Evolutionary conservation across 768 basidiomycete species (phyloP), one percentile per base, ranked within the genome.

Genomic region (Polyporus arcularius): DNA sequence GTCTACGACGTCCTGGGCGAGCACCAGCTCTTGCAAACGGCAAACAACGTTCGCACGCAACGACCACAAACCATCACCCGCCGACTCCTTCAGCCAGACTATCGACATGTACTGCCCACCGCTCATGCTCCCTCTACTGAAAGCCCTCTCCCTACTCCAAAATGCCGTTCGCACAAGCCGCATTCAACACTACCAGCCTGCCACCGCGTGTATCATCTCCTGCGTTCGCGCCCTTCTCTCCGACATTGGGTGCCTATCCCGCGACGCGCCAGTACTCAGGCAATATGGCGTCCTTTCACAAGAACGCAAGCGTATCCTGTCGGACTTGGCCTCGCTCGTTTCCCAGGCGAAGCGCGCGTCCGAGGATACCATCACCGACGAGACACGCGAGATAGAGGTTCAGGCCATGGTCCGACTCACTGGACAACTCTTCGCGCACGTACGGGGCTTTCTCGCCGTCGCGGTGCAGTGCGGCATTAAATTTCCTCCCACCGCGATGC

Each of bases 181-280:
- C 48, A 75, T 85, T 30, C 76, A 87, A 2, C 96, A 98, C 74
- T 96, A 94, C 68, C 93, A 95, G 69, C 95, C 96, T 6, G 90
- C 94, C 3, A 93, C 96, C 0, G 96, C 95, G 14, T 95, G 88
- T 73, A 90, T 98, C 61, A 95, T 99, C 66, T 94, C 94, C 12
- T 93, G 92, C 55, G 94, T 98, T 49, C 89, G 96, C 35, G 85
- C 88, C 31, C 89, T 96, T 16, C 82, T 99, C 46, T 85, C 87
- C 31, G 84, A 89, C 11, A 87, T 93, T 15, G 90, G 90, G 59
- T 96, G 93, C 57, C 80, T 97, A 26, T 85, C 87, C 42, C 88
- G 92, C 47, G 93, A 96, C 64, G 89, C 93, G 1, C 80, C 82
- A 0, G 75, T 90, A 21, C 81, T 99, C 18, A 84, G 81, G 64